phyloP scores from a whole-genome alignment of 2,329 filamentous ascomycete genomes.

The Monilinia fructigena region DNA sequence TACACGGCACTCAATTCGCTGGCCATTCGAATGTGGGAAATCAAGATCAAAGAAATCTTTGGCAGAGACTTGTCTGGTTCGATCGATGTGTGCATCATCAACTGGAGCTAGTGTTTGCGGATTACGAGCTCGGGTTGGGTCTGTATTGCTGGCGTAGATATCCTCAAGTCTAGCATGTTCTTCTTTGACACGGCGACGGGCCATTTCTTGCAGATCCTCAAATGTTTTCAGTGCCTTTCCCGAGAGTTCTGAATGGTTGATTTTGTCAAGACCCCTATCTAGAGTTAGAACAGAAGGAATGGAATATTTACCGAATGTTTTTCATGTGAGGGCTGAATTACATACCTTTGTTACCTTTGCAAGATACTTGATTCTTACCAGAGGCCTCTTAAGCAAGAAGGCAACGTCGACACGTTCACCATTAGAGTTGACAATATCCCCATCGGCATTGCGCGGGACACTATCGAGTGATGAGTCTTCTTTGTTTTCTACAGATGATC shows the following conservation, averaged over 20 bases:
- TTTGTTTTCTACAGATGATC: slow-evolving; percentile 51
- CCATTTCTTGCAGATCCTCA: slow-evolving; percentile 70
- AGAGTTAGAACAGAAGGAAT: slow-evolving; percentile 18
- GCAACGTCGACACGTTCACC: slow-evolving; percentile 93
- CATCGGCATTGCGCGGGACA: slow-evolving; percentile 60
- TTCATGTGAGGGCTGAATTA: not conserved
- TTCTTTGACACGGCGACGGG: slow-evolving; percentile 70
- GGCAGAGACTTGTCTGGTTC: slow-evolving; percentile 78
- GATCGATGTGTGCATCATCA: slow-evolving; percentile 68
- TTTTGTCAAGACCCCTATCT: slow-evolving; percentile 30
- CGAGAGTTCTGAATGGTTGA: slow-evolving; percentile 47
- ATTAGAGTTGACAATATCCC: slow-evolving; percentile 59
- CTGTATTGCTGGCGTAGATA: slow-evolving; percentile 80
- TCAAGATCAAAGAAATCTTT: slow-evolving; percentile 88
- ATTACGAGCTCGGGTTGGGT: slow-evolving; percentile 77
- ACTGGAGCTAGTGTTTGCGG: slow-evolving; percentile 72
- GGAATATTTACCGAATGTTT: not conserved
- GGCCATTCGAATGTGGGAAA: slow-evolving; percentile 82
- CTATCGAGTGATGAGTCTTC: slow-evolving; percentile 56
- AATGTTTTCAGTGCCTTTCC: slow-evolving; percentile 43
- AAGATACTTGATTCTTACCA: slow-evolving; percentile 85
- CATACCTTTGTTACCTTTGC: slow-evolving; percentile 74
- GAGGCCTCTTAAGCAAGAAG: slow-evolving; percentile 82
- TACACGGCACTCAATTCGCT: slow-evolving; percentile 83
- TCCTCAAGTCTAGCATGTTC: slow-evolving; percentile 75